These are phyloP conservation scores for Dispira parvispora DNA, from an alignment of 192 early-diverging fungal species.

Conservation along the genomic window DNA sequence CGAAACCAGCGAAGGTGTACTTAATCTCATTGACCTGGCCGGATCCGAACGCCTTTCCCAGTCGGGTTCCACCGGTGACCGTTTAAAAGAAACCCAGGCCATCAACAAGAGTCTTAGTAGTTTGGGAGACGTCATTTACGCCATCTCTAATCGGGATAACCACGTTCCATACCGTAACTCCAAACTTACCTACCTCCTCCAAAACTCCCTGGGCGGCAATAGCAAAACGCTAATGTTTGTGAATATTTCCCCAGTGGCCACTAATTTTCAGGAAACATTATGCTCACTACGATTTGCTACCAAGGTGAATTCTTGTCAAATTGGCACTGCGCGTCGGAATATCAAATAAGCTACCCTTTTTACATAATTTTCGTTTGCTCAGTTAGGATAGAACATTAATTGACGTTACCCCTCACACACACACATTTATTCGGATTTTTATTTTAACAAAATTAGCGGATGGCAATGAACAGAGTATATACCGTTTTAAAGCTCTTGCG, in stretches of 20 bases:
- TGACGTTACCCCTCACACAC: no score
- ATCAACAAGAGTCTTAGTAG: slow-evolving; percentile 90
- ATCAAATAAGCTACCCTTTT: not conserved
- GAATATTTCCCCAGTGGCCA: slow-evolving; percentile 72
- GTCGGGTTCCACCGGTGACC: slow-evolving; percentile 72
- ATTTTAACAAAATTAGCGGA: no score
- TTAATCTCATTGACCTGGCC: slow-evolving; percentile 91
- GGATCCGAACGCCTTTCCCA: slow-evolving; percentile 76
- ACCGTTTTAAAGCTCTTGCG: no score
- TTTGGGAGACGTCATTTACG: slow-evolving; percentile 80
- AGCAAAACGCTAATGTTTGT: slow-evolving; percentile 99
- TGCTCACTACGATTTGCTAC: slow-evolving; percentile 90
- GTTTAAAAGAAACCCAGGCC: slow-evolving; percentile 83
- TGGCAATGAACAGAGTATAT: no score
- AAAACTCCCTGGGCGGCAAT: slow-evolving; percentile 63
- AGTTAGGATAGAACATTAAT: no score
- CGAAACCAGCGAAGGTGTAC: slow-evolving; percentile 51
- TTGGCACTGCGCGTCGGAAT: slow-evolving; percentile 59
- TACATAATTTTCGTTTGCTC: no score
- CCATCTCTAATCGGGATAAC: slow-evolving; percentile 53
- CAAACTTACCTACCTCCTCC: slow-evolving; percentile 48
- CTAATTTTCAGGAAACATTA: slow-evolving; percentile 67
- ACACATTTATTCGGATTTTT: no score
- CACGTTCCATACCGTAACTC: slow-evolving; percentile 93
- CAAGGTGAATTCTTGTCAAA: slow-evolving; percentile 82